Percentiles rank a stretch among this genome's conserved stretches.
Evolutionary conservation across 2,329 filamentous ascomycete species (phyloP).

Genomic region (Didymella sp.): DNA sequence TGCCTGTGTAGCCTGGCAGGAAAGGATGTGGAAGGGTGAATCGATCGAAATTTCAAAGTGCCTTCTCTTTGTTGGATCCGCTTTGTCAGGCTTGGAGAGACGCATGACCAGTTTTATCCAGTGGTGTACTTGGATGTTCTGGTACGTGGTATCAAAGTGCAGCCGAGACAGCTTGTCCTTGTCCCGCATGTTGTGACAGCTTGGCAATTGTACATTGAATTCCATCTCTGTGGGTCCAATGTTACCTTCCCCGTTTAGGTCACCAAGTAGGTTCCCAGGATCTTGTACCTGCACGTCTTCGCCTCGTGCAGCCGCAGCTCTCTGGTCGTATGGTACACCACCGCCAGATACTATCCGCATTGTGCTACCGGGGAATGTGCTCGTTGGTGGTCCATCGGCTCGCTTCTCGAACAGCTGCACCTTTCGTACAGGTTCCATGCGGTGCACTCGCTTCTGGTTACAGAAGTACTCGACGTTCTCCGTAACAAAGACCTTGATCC

Average conservation of each 20-base stretch:
- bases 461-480: slow-evolving; percentile 93
- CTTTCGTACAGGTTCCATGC: slow-evolving; percentile 83
- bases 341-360: slow-evolving; percentile 81
- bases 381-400: slow-evolving; percentile 77
- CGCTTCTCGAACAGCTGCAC: slow-evolving; percentile 87
- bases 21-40: slow-evolving; percentile 90
- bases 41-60: slow-evolving; percentile 98
- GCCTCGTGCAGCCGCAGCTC: slow-evolving; percentile 63
- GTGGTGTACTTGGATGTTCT: slow-evolving; percentile 91
- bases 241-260: slow-evolving; percentile 74
- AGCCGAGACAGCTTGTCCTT: slow-evolving; percentile 71
- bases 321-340: slow-evolving; percentile 72
- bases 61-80: slow-evolving; percentile 78
- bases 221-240: slow-evolving; percentile 93
- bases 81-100: slow-evolving; percentile 81
- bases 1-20: slow-evolving; percentile 89
- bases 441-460: slow-evolving; percentile 81
- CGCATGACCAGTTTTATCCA: slow-evolving; percentile 99
- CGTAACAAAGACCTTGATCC: slow-evolving; percentile 88
- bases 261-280: slow-evolving; percentile 77
- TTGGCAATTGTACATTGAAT: slow-evolving; percentile 90
- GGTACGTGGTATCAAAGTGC: slow-evolving; percentile 91
- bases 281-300: slow-evolving; percentile 62
- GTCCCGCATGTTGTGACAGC: slow-evolving; percentile 80
- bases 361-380: slow-evolving; percentile 76